Evolutionary conservation across 345 rosid genomes (phyloP).

Genomic region (Raphanus sativus): DNA sequence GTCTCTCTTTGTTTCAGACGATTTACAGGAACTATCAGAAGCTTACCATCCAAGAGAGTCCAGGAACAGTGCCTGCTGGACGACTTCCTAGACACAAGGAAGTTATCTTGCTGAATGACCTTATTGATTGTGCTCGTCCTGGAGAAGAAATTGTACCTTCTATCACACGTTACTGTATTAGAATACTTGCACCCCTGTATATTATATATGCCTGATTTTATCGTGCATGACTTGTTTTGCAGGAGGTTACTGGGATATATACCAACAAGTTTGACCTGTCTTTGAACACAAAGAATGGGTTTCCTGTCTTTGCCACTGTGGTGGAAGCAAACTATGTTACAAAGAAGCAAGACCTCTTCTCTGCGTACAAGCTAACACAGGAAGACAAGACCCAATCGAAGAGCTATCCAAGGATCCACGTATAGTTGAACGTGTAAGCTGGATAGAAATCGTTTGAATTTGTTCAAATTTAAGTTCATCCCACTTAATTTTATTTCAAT

Average conservation of each 20-base stretch:
- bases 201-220: neutral
- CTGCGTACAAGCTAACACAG: conserved; percentile 93
- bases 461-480: neutral
- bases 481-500: neutral
- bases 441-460: neutral
- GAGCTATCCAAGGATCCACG: conserved; percentile 87
- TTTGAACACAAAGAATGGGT: conserved; percentile 93
- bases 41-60: conserved; percentile 96
- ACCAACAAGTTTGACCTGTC: conserved; percentile 94
- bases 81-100: conserved; percentile 99
- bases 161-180: neutral
- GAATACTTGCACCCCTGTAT: neutral
- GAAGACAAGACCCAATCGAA: conserved; percentile 94
- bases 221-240: conserved; percentile 26
- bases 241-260: conserved; percentile 95
- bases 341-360: conserved; percentile 95
- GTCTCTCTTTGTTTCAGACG: conserved; percentile 55
- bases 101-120: conserved; percentile 88
- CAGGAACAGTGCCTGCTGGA: conserved; percentile 98
- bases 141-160: conserved; percentile 88
- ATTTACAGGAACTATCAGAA: conserved; percentile 93
- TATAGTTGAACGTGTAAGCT: conserved; percentile 84
- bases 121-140: conserved; percentile 95
- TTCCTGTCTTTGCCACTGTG: conserved; percentile 96
- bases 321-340: conserved; percentile 89